These are phyloP conservation scores for Monosporozyma siamensis DNA, from an alignment of 805 yeast species.

Conservation along the genomic window DNA sequence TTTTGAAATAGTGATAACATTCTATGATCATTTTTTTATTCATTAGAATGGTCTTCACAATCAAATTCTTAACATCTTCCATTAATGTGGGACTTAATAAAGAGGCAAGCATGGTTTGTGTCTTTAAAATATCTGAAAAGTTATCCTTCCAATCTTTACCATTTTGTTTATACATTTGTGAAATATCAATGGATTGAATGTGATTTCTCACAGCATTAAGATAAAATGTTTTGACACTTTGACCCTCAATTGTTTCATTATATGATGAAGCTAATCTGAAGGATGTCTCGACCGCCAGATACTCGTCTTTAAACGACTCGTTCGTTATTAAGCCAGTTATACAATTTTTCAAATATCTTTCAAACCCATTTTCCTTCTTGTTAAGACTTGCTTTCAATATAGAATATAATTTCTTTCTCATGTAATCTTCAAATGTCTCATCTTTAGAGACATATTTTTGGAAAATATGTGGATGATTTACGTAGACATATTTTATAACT, in stretches of 20 bases:
- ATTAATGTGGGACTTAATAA: conserved; percentile 1
- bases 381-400: neutral
- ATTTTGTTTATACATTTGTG: neutral
- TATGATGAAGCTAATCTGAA: neutral
- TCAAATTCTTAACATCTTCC: conserved; percentile 1
- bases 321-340: neutral
- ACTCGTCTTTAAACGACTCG: too few relatives aligned
- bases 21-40: neutral
- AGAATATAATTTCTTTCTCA: conserved; percentile 2
- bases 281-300: too few relatives aligned
- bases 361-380: neutral
- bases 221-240: neutral
- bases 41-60: neutral
- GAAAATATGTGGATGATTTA: conserved; percentile 8
- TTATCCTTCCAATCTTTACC: neutral
- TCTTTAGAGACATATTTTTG: conserved; percentile 5
- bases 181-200: neutral
- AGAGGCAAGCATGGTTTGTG: neutral
- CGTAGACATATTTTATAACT: conserved; percentile 7
- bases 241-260: neutral
- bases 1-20: neutral
- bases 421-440: conserved; percentile 5
- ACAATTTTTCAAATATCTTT: neutral
- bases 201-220: neutral
- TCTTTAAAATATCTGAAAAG: neutral